Evolutionary conservation across 2,329 filamentous ascomycete genomes (phyloP), one percentile per base, ranked within the genome.

Genomic region (Penicillium thymicola): DNA sequence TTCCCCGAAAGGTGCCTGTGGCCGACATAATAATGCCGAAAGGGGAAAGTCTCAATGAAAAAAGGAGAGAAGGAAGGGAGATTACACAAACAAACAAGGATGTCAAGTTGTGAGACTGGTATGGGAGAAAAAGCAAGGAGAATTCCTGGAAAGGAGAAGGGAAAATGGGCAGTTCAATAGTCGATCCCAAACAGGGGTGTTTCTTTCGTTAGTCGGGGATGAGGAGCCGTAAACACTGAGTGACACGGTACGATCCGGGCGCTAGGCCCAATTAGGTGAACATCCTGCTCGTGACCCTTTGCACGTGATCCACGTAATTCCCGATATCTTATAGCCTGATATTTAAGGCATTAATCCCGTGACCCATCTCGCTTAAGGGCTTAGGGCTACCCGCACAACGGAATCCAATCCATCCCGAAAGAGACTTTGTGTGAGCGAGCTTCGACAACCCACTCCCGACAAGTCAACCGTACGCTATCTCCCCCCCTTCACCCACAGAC

Each of bases 1-100:
- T 85, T 59, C 82, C 82, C 70, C 84, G 77, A 72, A 81, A 81
- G 53, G 84, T 86, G 65, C 84, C 83, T 56, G 81, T 78, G 67
- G 80, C 75, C 65, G 84, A 86, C 84, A 86, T 86, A 66, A 59
- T 76, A 48, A 58, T 59, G 61, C 59, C 58, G 53, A 59, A 60
- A 65, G 58, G 58, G 59, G 59, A 60, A 62, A 48, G 55, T 57
- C 58, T 58, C 55, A 62, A 57, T 45, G 32, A 57, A 51, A 56
- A 59, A 43, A 46, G 28, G 38, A 49, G 45, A 51, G 37, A 50
- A 50, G 48, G 50, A 54, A 54, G 54, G 56, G 45, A 57, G 44
- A 51, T 41, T 40, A 57, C 57, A 57, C 57, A 63, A 59, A 58
- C 50, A 59, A 47, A 51, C 42, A 58, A 56, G 42, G 51, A 55